These are phyloP conservation scores for Spergularia azorica DNA, from an alignment of 179 eudicot species.

Conservation along the genomic window DNA sequence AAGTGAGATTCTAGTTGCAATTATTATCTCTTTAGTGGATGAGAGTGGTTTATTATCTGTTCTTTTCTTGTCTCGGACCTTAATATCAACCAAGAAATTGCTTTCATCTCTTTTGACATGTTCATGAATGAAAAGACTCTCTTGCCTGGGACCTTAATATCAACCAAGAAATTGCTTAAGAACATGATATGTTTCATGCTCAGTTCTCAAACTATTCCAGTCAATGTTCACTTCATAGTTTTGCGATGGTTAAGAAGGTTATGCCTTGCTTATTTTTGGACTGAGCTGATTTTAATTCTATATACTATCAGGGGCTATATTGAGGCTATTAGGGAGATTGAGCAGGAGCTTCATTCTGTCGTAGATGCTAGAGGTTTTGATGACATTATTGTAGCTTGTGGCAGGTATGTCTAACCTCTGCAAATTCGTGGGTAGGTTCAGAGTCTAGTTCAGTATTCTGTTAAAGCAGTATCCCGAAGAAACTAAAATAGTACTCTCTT, in stretches of 20 bases:
- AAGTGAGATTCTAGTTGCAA: too few relatives aligned
- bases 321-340: conserved; percentile 85
- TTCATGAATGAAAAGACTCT: background rate
- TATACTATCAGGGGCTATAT: conserved; percentile 80
- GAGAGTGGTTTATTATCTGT: background rate
- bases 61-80: background rate
- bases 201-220: background rate
- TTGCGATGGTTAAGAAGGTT: conserved; percentile 2
- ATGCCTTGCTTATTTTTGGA: background rate
- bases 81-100: too few relatives aligned
- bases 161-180: background rate
- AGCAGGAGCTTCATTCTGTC: conserved; percentile 55
- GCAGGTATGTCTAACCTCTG: conserved; percentile 56
- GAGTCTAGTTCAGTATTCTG: conserved; percentile 1
- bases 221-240: background rate
- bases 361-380: conserved; percentile 53
- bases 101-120: background rate
- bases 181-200: conserved; percentile 1
- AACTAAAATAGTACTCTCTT: background rate
- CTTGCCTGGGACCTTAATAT: background rate
- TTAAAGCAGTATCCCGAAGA: background rate
- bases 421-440: conserved; percentile 17
- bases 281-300: background rate
- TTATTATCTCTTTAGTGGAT: background rate
- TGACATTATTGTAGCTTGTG: conserved; percentile 97